Base-by-base conservation (phyloP, 2,329 filamentous ascomycete genomes). In the Aspergillus sclerotialis region DNA sequence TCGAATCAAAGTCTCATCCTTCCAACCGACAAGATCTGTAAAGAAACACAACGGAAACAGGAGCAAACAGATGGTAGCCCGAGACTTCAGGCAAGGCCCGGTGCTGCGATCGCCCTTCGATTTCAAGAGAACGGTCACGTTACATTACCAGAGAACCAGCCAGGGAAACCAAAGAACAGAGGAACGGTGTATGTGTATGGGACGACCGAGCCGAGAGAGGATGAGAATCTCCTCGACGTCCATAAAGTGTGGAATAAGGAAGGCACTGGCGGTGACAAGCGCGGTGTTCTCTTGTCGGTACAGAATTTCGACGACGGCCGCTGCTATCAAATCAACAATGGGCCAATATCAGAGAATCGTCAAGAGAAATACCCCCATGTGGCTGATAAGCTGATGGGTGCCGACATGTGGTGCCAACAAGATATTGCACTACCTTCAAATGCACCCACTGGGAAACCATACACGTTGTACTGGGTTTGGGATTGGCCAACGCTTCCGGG, bases 391-490 rank as follows among this genome's bases (percentile, higher is more conserved):
- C 56, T 71, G 18, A 70, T 71, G 58, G 76, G 73, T 16, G 61
- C 63, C 29, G 76, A 82, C 49, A 68, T 89, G 32, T 80, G 73
- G 67, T 96, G 92, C 64, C 89, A 95, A 61, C 80, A 80, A 23
- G 80, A 92, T 53, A 67, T 95, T 30, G 71, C 80, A 52, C 67
- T 98, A 10, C 92, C 92, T 0, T 54, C 68, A 4, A 74, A 83
- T 47, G 67, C 78, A 30, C 60, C 72, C n/a, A 59, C 69, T 7
- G 78, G 78, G 28, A 74, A 79, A 18, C 72, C 73, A 17, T 85
- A 89, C 58, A 90, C 87, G 3, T 64, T 94, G 33, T 94, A 94
- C 69, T 96, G 90, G 90, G 82, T 95, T 29, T 96, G 92, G 92
- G 83, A 94, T 60, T 98, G 88, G 86, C 81, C 82, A 3, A 80